Conservation (phyloP, 768 basidiomycete species). For the Leccinum fibrillosum region DNA sequence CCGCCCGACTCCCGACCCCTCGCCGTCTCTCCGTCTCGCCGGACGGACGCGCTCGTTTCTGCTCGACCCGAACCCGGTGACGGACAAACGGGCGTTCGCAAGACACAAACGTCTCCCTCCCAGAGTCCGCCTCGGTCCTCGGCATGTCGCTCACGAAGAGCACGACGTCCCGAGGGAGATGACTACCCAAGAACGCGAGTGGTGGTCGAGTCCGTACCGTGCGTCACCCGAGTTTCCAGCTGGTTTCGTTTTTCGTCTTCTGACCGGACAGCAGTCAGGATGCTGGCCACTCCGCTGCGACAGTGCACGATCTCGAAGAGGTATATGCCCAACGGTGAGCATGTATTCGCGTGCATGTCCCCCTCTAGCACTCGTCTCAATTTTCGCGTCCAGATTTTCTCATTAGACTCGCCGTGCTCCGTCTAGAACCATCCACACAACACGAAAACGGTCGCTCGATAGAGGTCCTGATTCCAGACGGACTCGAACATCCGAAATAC, state of each 20-base stretch:
- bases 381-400: constrained; percentile 51
- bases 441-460: constrained; percentile 26
- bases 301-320: constrained; percentile 48
- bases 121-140: constrained; percentile 32
- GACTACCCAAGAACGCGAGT: constrained; percentile 57
- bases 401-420: constrained; percentile 53
- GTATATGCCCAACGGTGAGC: constrained; percentile 56
- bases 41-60: constrained; percentile 57
- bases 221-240: constrained; percentile 17
- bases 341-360: not conserved
- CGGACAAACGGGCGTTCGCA: constrained; percentile 43
- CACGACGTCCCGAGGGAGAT: constrained; percentile 51
- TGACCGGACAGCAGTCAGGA: constrained; percentile 49
- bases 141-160: constrained; percentile 19
- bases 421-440: constrained; percentile 32
- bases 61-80: constrained; percentile 58
- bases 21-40: constrained; percentile 43
- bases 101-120: constrained; percentile 61
- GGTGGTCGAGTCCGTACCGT: constrained; percentile 81
- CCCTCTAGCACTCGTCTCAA: not conserved
- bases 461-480: constrained; percentile 47
- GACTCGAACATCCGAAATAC: constrained; percentile 64
- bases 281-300: constrained; percentile 65
- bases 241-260: not conserved
- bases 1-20: constrained; percentile 31